These are phyloP conservation scores for Alisma plantagoaquatica DNA, from an alignment of 106 monocot species.

Conservation along the genomic window DNA sequence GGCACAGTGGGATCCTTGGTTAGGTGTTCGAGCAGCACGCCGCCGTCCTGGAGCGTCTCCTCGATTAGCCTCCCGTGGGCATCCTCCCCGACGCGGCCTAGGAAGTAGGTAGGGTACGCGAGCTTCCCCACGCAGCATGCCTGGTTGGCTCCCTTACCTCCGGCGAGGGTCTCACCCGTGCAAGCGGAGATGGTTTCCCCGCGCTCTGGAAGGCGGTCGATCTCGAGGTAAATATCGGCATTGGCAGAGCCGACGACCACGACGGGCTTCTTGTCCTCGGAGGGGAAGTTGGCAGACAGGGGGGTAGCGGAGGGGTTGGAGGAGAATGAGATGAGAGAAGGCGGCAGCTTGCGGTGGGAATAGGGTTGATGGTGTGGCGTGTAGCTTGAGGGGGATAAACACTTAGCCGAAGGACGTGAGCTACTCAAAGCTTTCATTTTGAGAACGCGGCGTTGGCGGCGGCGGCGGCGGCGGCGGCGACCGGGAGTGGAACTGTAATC, in stretches of 20 bases:
- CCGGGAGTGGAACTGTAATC: too few species aligned
- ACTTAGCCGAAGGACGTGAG: too few species aligned
- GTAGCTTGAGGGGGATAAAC: too few species aligned
- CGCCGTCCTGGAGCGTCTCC: slow-evolving; percentile 46
- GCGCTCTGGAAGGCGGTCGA: slow-evolving; percentile 53
- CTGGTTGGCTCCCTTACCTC: slow-evolving; percentile 99
- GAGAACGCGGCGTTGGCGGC: too few species aligned
- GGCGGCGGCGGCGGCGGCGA: too few species aligned
- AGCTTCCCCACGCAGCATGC: slow-evolving; percentile 84
- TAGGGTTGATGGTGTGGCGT: too few species aligned
- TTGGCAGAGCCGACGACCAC: slow-evolving; percentile 98
- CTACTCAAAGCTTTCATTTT: too few species aligned
- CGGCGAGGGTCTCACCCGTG: slow-evolving; percentile 61
- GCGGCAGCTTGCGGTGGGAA: too few species aligned
- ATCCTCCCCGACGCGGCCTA: slow-evolving; percentile 76
- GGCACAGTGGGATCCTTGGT: slow-evolving; percentile 31
- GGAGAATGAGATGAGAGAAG: slow-evolving; percentile 3
- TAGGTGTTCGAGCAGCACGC: slow-evolving; percentile 40
- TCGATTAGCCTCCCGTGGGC: slow-evolving; percentile 66
- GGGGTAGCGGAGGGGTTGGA: neutral
- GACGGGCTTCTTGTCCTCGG: slow-evolving; percentile 30
- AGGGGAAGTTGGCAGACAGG: slow-evolving; percentile 8
- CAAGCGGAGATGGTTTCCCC: slow-evolving; percentile 79
- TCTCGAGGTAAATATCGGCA: slow-evolving; percentile 95
- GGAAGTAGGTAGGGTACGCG: slow-evolving; percentile 48